A percentile compares a stretch with the other conserved stretches of the same genome.
These are phyloP conservation scores for Alopecurus myosuroides DNA, from an alignment of 176 grass and related monocot species.

Conservation along the genomic window DNA sequence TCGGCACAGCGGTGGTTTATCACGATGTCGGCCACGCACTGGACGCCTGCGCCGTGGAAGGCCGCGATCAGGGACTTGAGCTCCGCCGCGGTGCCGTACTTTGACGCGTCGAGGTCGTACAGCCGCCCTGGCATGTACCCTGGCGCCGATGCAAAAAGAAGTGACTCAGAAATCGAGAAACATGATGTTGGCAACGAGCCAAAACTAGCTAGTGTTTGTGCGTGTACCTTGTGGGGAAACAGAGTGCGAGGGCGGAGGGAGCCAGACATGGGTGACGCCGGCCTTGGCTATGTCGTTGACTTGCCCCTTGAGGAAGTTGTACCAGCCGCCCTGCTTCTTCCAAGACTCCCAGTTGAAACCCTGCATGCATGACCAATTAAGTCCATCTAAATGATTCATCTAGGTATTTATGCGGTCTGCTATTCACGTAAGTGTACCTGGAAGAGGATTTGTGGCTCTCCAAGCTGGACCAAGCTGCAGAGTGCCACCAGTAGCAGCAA, in stretches of 20 bases:
- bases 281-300: slow-evolving; percentile 47
- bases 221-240: slow-evolving; percentile 54
- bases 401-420: background rate
- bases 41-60: slow-evolving; percentile 37
- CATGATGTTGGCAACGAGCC: background rate
- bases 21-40: slow-evolving; percentile 42
- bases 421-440: slow-evolving; percentile 20
- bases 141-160: background rate
- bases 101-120: slow-evolving; percentile 67
- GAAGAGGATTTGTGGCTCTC: slow-evolving; percentile 46
- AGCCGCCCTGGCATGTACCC: slow-evolving; percentile 77
- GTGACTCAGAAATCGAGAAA: background rate
- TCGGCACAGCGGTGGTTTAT: slow-evolving; percentile 50
- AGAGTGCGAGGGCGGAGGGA: slow-evolving; percentile 73
- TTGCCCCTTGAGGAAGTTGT: slow-evolving; percentile 46
- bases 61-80: slow-evolving; percentile 48
- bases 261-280: slow-evolving; percentile 70
- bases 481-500: slow-evolving; percentile 32
- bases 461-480: too few relatives aligned
- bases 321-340: slow-evolving; percentile 63
- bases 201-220: background rate
- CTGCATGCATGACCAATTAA: slow-evolving; percentile 30
- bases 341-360: slow-evolving; percentile 87
- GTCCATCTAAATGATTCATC: background rate
- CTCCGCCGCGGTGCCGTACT: slow-evolving; percentile 46